Evolutionary conservation across 306 rosid species (phyloP).

Genomic region (Mucuna pruriens): DNA sequence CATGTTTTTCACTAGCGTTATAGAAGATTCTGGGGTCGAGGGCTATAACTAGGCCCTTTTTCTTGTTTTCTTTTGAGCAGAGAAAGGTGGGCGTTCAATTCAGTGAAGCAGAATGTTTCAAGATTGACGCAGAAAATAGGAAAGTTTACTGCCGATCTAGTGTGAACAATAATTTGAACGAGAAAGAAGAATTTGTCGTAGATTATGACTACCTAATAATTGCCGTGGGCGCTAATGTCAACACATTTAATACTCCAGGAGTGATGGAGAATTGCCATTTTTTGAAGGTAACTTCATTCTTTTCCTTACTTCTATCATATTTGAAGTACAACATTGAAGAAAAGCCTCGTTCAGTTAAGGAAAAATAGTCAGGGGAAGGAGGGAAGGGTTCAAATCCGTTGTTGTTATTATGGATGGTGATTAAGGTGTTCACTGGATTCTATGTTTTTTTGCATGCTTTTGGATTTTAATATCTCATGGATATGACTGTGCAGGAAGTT

Average conservation of each 20-base stretch:
- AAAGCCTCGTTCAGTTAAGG: background rate
- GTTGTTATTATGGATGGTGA: constrained; percentile 1
- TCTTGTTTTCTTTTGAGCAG: constrained; percentile 50
- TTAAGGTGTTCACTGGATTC: background rate
- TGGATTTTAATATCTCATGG: constrained; percentile 8
- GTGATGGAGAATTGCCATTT: constrained; percentile 93
- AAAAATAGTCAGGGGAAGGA: background rate
- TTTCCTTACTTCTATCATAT: constrained; percentile 7
- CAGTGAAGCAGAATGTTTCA: constrained; percentile 86
- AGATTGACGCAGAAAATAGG: constrained; percentile 87
- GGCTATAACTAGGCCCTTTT: constrained; percentile 8
- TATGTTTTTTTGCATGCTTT: constrained; percentile 1
- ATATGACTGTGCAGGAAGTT: constrained; percentile 74
- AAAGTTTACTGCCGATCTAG: constrained; percentile 78
- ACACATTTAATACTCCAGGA: constrained; percentile 97
- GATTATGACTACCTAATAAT: constrained; percentile 85
- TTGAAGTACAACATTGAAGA: background rate
- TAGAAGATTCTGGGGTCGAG: background rate
- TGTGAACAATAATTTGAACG: constrained; percentile 56
- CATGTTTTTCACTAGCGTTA: background rate
- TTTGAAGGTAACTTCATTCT: constrained; percentile 66
- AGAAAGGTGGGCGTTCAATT: constrained; percentile 64
- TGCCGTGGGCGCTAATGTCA: constrained; percentile 86
- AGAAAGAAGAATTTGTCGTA: constrained; percentile 68
- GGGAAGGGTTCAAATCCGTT: background rate